Conservation (phyloP, 2,329 filamentous ascomycete genomes). For the Clonostachys solani region DNA sequence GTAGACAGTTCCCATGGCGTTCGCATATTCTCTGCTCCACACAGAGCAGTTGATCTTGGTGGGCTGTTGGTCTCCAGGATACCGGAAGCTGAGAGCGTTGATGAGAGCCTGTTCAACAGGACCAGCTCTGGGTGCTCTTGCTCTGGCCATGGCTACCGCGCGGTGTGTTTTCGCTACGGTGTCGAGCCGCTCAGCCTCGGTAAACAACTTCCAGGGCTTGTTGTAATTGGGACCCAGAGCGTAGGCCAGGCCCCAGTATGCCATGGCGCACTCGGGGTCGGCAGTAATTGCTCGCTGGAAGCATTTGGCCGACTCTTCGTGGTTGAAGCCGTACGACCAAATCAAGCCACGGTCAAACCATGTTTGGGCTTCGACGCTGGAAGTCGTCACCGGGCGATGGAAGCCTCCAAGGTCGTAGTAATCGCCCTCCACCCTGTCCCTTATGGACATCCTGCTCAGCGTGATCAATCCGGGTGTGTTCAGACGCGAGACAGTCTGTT, state of each 20-base stretch:
- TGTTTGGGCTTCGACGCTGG: slow-evolving; percentile 43
- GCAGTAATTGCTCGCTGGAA: slow-evolving; percentile 54
- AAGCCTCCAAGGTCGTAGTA: slow-evolving; percentile 62
- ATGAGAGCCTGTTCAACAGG: slow-evolving; percentile 58
- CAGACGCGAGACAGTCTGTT: too few species aligned
- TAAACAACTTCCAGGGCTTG: slow-evolving; percentile 57
- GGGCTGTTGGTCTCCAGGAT: slow-evolving; percentile 34
- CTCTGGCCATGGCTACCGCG: too few species aligned
- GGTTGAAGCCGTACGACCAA: slow-evolving; percentile 75
- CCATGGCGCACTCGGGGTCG: slow-evolving; percentile 56
- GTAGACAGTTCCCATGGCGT: slow-evolving; percentile 31
- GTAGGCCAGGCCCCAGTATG: slow-evolving; percentile 69
- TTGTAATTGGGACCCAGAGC: slow-evolving; percentile 71
- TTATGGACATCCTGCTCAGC: too few species aligned
- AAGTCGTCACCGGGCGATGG: slow-evolving; percentile 49
- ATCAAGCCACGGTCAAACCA: slow-evolving; percentile 73
- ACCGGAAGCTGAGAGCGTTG: slow-evolving; percentile 56
- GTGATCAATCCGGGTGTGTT: too few species aligned
- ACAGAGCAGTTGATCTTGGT: slow-evolving; percentile 28
- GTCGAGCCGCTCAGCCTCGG: slow-evolving; percentile 40
- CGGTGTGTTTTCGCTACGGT: slow-evolving; percentile 33
- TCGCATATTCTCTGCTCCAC: slow-evolving; percentile 27
- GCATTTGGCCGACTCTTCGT: slow-evolving; percentile 64
- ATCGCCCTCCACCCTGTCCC: neutral
- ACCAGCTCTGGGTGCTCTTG: slow-evolving; percentile 6